Evolutionary conservation across 2,329 filamentous ascomycete genomes (phyloP).

Genomic region (Thyridium curvatum): DNA sequence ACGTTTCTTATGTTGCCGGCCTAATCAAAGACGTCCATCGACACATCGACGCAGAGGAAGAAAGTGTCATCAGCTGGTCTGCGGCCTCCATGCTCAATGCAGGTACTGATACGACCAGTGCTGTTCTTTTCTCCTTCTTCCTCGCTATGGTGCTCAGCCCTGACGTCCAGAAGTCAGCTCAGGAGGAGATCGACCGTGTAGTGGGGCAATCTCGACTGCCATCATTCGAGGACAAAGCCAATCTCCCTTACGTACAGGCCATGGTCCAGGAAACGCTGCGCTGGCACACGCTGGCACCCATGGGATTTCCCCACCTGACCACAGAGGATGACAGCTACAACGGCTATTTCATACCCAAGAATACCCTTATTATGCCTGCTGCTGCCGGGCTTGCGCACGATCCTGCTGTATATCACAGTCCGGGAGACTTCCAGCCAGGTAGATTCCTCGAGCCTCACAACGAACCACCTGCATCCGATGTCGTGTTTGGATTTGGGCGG

Average conservation of each 20-base stretch:
- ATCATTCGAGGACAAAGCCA: constrained; percentile 10
- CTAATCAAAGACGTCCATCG: not conserved
- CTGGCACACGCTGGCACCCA: constrained; percentile 22
- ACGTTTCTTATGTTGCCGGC: not conserved
- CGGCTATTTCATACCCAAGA: constrained; percentile 37
- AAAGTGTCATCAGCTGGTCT: not conserved
- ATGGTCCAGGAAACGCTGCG: constrained; percentile 28
- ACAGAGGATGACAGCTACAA: constrained; percentile 31
- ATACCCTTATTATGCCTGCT: constrained; percentile 22
- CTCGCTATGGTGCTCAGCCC: constrained; percentile 32
- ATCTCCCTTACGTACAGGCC: constrained; percentile 27
- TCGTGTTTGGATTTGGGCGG: constrained; percentile 4
- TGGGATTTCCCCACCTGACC: constrained; percentile 31
- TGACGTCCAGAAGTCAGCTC: constrained; percentile 25
- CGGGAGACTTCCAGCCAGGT: constrained; percentile 2
- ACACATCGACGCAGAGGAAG: not conserved
- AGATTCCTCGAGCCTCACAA: constrained; percentile 4
- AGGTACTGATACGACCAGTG: constrained; percentile 2
- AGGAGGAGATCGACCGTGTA: constrained; percentile 25
- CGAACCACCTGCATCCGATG: not conserved
- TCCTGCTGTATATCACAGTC: constrained; percentile 3
- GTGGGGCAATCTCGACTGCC: constrained; percentile 25
- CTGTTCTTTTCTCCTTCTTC: constrained; percentile 20
- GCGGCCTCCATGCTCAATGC: not conserved
- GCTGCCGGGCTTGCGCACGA: constrained; percentile 2